phyloP scores from a whole-genome alignment of 2,329 filamentous ascomycete genomes.

The Calonectria leucothoes region DNA sequence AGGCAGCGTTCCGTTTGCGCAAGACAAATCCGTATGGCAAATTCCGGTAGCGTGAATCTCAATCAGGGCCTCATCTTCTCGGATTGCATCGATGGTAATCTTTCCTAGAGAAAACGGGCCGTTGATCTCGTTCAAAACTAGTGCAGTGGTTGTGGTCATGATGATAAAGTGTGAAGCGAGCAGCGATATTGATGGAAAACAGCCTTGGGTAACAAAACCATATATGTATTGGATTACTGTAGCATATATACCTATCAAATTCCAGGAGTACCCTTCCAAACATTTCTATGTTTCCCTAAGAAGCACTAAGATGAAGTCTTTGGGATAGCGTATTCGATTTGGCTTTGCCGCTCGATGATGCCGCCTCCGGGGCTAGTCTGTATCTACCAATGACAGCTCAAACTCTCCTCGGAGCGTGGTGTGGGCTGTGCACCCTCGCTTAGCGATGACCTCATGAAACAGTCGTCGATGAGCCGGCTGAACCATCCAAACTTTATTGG shows the following conservation, averaged over 20 bases:
- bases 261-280: neutral
- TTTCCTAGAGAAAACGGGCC: slow-evolving; percentile 13
- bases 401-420: slow-evolving; percentile 5
- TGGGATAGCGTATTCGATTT: neutral
- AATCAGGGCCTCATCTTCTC: slow-evolving; percentile 16
- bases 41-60: slow-evolving; percentile 18
- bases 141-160: slow-evolving; percentile 17
- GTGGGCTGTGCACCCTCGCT: neutral
- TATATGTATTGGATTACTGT: neutral
- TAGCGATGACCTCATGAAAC: neutral
- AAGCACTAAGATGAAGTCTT: neutral
- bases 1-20: slow-evolving; percentile 15
- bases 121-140: slow-evolving; percentile 11
- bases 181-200: neutral
- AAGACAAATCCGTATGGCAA: slow-evolving; percentile 17
- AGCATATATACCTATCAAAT: neutral
- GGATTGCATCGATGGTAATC: slow-evolving; percentile 2
- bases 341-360: neutral
- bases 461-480: neutral
- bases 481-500: neutral
- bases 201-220: neutral
- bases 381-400: neutral
- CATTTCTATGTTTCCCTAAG: neutral
- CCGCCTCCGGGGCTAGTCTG: neutral
- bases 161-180: neutral